These are phyloP conservation scores for Fusarium pseudograminearum DNA, from an alignment of 2,329 filamentous ascomycete species.

Conservation along the genomic window DNA sequence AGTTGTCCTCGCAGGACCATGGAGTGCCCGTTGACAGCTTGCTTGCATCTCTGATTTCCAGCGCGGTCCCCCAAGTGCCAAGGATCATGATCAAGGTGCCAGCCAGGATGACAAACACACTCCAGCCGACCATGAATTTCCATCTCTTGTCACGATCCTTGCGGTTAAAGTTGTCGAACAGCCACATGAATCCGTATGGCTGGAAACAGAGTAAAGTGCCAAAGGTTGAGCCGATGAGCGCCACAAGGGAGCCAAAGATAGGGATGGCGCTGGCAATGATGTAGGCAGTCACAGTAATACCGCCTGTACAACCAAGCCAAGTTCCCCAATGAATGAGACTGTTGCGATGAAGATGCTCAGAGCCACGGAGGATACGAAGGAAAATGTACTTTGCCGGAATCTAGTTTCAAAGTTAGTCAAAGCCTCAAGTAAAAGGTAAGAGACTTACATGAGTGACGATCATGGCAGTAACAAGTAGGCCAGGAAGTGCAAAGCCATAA, in stretches of 20 bases:
- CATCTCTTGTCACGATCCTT: conserved; percentile 9
- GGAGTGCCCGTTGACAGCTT: neutral
- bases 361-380: conserved; percentile 47
- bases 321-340: conserved; percentile 47
- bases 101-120: conserved; percentile 14
- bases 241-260: conserved; percentile 32
- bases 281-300: conserved; percentile 27
- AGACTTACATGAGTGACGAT: conserved; percentile 48
- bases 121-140: conserved; percentile 19
- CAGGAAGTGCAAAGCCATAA: conserved; percentile 56
- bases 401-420: conserved; percentile 13
- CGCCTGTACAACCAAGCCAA: conserved; percentile 43
- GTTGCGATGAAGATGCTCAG: conserved; percentile 48
- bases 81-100: conserved; percentile 33
- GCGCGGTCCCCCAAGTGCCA: conserved; percentile 31
- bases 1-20: conserved; percentile 32
- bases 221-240: conserved; percentile 31
- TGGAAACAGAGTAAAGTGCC: conserved; percentile 40
- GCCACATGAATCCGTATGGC: conserved; percentile 38
- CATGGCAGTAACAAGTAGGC: conserved; percentile 47
- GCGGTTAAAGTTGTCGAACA: conserved; percentile 28
- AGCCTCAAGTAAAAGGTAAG: no score
- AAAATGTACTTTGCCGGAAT: conserved; percentile 49
- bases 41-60: conserved; percentile 6
- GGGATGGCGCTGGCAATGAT: conserved; percentile 39